Base-by-base conservation (phyloP, 2,329 filamentous ascomycete species). In the Didymella exigua region DNA sequence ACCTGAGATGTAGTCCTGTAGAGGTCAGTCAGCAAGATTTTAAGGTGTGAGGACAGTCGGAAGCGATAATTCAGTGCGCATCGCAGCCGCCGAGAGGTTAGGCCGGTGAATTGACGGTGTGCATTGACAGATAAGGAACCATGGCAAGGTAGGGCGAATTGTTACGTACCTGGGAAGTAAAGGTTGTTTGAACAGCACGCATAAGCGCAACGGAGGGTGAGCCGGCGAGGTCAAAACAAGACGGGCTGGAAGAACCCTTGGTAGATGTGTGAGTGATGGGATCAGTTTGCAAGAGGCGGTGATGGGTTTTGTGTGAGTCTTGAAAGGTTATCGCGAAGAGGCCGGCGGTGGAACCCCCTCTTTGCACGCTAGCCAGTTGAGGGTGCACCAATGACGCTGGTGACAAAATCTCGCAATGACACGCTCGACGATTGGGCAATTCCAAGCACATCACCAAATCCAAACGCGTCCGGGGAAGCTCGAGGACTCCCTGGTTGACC, bases 1-100 rank as follows among this genome's bases (percentile, higher is more conserved):
- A 82, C 80, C 81, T 79, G 84, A 86, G 78, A 87, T 86, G 77
- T 87, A 87, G 79, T 86, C 84, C 85, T 83, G 65, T 38, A 58
- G 46, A 54, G 59, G 53, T 62, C 61, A 67, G 64, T 78, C 71
- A 77, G 76, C 69, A 63, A 67, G 60, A 49, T 38, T 65, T 59
- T 62, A 33, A 50, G 33, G 30, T 44, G 41, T 36, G 49, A 60
- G 37, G 31, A 51, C 48, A 29, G 36, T 41, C 40, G 30, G 16
- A 23, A 43, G 57, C 45, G 24, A 44, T 11, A 54, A 47, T 51
- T 37, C 31, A 56, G 33, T 18, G 53, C 36, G 49, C 54, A 56
- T 50, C 41, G 37, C 49, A 46, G 53, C 42, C 34, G 49, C 24
- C n/a, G 40, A 46, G 40, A 26, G 45, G 52, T 51, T 51, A 54